Evolutionary conservation across 2,329 filamentous ascomycete species (phyloP).

Genomic region (Tricladium varicosporioides): DNA sequence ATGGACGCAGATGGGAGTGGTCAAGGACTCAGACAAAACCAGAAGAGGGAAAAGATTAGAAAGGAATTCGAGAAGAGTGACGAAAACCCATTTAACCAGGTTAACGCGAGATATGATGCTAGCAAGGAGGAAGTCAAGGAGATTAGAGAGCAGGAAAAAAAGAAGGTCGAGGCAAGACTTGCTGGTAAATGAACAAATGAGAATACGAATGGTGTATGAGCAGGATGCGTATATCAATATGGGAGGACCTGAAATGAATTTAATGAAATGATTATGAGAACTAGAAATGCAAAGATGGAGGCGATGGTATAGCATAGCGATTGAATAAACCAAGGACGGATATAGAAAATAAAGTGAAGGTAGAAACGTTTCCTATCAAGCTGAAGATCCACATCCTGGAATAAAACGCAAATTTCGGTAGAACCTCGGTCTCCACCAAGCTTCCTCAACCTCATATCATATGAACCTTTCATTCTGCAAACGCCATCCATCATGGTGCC

Average conservation of each 20-base stretch:
- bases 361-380: too few species aligned
- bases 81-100: conserved; percentile 95
- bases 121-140: conserved; percentile 71
- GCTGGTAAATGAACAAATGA: conserved; percentile 33
- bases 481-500: conserved; percentile 20
- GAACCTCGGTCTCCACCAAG: neutral
- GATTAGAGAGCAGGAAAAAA: conserved; percentile 63
- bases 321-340: too few species aligned
- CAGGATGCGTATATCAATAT: too few species aligned
- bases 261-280: neutral
- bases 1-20: conserved; percentile 77
- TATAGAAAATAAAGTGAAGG: too few species aligned
- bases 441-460: neutral
- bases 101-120: conserved; percentile 72
- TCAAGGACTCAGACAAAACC: conserved; percentile 73
- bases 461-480: too few species aligned
- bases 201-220: neutral
- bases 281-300: too few species aligned
- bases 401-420: neutral
- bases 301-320: too few species aligned
- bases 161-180: conserved; percentile 72
- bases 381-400: too few species aligned
- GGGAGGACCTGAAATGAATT: neutral
- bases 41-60: conserved; percentile 77
- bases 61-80: conserved; percentile 95